Conservation (phyloP, 192 early-diverging fungal species). For the Umbelopsis isabellina region DNA sequence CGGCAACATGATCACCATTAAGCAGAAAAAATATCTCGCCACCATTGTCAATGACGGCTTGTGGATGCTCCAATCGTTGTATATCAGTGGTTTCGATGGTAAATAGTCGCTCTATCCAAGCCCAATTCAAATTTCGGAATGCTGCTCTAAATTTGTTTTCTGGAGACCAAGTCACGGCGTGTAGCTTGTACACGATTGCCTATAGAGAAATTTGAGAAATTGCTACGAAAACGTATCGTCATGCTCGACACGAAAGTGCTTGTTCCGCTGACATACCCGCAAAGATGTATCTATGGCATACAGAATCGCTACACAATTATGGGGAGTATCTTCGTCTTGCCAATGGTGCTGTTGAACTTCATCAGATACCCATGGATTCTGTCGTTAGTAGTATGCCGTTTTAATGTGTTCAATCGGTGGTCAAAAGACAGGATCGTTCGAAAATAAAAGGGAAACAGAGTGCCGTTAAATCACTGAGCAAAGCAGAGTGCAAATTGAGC, state of each 20-base stretch:
- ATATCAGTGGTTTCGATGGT: not conserved
- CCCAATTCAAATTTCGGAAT: constrained; percentile 6
- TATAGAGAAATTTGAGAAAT: not conserved
- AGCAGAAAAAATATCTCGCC: constrained; percentile 7
- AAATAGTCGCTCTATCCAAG: not conserved
- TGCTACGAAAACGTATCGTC: not conserved
- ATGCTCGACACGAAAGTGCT: not conserved
- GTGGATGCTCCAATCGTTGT: not conserved
- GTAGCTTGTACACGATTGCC: not conserved
- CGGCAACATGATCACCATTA: not conserved
- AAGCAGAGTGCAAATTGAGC: too few relatives aligned
- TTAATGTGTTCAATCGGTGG: too few relatives aligned
- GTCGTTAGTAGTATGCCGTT: not conserved
- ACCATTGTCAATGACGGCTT: not conserved
- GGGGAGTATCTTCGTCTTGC: not conserved
- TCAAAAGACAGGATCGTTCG: not conserved
- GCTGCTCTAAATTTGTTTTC: constrained; percentile 7
- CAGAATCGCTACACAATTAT: not conserved
- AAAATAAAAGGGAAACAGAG: not conserved
- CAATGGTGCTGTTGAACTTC: not conserved
- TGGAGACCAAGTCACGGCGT: constrained; percentile 2
- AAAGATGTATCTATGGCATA: not conserved
- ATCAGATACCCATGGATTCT: not conserved
- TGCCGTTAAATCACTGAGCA: not conserved
- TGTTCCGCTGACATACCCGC: not conserved